These are phyloP conservation scores for Flaveria sonorensis DNA, from an alignment of 129 eudicot genomes.

Conservation along the genomic window DNA sequence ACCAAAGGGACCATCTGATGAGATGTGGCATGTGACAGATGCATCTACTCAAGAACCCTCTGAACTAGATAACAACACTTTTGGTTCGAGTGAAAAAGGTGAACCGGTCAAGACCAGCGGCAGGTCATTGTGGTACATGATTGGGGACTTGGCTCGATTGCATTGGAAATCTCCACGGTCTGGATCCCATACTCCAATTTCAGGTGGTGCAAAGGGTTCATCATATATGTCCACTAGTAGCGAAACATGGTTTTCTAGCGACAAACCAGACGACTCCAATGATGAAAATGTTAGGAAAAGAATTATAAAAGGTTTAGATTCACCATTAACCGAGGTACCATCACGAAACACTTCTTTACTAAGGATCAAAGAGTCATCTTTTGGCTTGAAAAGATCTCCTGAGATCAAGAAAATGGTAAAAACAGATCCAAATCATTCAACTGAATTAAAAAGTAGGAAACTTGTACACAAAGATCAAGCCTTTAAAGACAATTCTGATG, in stretches of 20 bases:
- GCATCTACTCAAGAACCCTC: slow-evolving; percentile 38
- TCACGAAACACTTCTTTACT: slow-evolving; percentile 37
- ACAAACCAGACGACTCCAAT: slow-evolving; percentile 55
- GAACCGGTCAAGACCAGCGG: slow-evolving; percentile 50
- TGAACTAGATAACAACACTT: too few species aligned
- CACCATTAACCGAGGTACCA: slow-evolving; percentile 32
- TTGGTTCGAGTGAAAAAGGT: slow-evolving; percentile 30
- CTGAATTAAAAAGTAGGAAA: slow-evolving; percentile 41
- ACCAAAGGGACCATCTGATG: slow-evolving; percentile 71
- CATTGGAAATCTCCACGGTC: slow-evolving; percentile 57
- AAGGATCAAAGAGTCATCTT: slow-evolving; percentile 20
- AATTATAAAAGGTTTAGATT: slow-evolving; percentile 31
- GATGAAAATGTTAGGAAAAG: slow-evolving; percentile 34
- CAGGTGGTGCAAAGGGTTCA: slow-evolving; percentile 57
- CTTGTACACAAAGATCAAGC: slow-evolving; percentile 49
- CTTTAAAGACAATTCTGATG: slow-evolving; percentile 55
- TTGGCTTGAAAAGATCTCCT: slow-evolving; percentile 46
- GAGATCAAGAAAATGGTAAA: slow-evolving; percentile 32
- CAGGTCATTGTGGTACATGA: slow-evolving; percentile 67
- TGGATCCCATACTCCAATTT: slow-evolving; percentile 50
- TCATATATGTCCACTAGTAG: slow-evolving; percentile 61
- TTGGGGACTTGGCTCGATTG: slow-evolving; percentile 55
- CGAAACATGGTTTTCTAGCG: slow-evolving; percentile 80
- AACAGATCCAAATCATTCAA: slow-evolving; percentile 13
- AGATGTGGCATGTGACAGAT: slow-evolving; percentile 73